Evolutionary conservation across 1,284 basidiomycete species (phyloP).

Genomic region (Leccinum subspadiceum): DNA sequence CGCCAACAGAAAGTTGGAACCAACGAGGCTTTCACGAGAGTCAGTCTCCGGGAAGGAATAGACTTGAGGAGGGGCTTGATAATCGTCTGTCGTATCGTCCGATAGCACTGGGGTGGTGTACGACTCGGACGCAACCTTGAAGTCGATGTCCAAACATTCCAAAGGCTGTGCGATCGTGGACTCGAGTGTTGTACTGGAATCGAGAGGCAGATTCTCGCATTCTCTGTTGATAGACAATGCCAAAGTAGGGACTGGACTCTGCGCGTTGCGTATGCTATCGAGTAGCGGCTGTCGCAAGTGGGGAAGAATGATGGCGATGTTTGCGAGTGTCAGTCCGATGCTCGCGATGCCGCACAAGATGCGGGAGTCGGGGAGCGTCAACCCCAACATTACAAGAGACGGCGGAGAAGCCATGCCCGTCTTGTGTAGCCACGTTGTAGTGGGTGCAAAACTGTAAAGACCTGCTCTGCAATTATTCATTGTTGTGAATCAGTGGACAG

Average conservation of each 20-base stretch:
- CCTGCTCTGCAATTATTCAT: constrained; percentile 28
- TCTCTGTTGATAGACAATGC: not conserved
- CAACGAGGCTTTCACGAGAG: not conserved
- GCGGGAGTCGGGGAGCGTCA: constrained; percentile 31
- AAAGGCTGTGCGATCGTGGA: not conserved
- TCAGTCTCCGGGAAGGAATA: not conserved
- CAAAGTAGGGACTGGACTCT: not conserved
- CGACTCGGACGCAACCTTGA: not conserved
- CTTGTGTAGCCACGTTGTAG: constrained; percentile 21
- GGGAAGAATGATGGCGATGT: constrained; percentile 27
- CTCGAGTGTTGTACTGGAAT: not conserved
- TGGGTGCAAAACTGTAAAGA: constrained; percentile 26
- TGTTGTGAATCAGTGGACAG: constrained; percentile 1
- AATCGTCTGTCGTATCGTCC: not conserved
- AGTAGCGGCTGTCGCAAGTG: constrained; percentile 24
- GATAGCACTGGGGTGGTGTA: not conserved
- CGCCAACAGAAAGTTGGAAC: constrained; percentile 1
- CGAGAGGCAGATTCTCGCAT: not conserved
- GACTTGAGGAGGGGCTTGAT: not conserved
- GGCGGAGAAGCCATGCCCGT: constrained; percentile 30
- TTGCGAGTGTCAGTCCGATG: constrained; percentile 28
- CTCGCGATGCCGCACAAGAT: constrained; percentile 26
- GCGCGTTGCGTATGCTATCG: constrained; percentile 7
- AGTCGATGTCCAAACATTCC: not conserved
- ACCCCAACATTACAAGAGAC: constrained; percentile 23